A percentile compares a stretch with the other conserved stretches of the same genome.
These are phyloP conservation scores for Hymenotorrendiella dingleyae DNA, from an alignment of 2,329 filamentous ascomycete species.

Conservation along the genomic window DNA sequence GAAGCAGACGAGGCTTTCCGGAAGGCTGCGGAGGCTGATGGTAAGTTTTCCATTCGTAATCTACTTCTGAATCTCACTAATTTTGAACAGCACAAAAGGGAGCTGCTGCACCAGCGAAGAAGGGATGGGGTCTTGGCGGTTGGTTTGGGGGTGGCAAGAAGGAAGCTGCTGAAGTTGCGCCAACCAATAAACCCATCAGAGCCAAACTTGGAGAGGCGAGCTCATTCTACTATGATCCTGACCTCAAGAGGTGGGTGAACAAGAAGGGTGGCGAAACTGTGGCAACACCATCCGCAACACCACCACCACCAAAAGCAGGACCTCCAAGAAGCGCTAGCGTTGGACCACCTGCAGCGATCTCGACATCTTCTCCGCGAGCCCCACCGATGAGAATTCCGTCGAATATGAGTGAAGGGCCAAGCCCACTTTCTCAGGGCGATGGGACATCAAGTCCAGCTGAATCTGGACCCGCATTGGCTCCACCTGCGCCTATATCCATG, in stretches of 20 bases:
- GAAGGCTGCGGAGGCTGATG: slow-evolving; percentile 72
- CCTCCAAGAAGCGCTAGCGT: slow-evolving; percentile 34
- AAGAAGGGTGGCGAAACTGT: slow-evolving; percentile 69
- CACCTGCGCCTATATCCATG: slow-evolving; percentile 16
- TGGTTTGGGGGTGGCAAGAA: slow-evolving; percentile 74
- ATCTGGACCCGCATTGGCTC: slow-evolving; percentile 8
- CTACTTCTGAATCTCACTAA: slow-evolving; percentile 10
- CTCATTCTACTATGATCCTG: slow-evolving; percentile 88
- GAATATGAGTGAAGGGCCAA: slow-evolving; percentile 28
- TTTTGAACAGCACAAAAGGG: slow-evolving; percentile 54
- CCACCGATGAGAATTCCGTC: slow-evolving; percentile 2
- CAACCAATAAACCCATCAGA: slow-evolving; percentile 65
- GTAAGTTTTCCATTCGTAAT: slow-evolving; percentile 38
- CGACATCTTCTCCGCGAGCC: slow-evolving; percentile 5
- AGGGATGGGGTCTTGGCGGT: slow-evolving; percentile 74
- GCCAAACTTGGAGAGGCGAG: slow-evolving; percentile 93
- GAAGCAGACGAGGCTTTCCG: slow-evolving; percentile 82
- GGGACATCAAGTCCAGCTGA: slow-evolving; percentile 2
- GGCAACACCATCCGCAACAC: slow-evolving; percentile 57
- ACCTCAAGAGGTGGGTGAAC: slow-evolving; percentile 98
- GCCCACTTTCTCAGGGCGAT: slow-evolving; percentile 13
- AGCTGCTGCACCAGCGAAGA: slow-evolving; percentile 46
- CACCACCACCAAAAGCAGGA: slow-evolving; percentile 67
- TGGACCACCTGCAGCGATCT: slow-evolving; percentile 9
- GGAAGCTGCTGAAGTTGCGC: slow-evolving; percentile 37